phyloP scores from a whole-genome alignment of 805 yeast species.

The Candida schatavii region DNA sequence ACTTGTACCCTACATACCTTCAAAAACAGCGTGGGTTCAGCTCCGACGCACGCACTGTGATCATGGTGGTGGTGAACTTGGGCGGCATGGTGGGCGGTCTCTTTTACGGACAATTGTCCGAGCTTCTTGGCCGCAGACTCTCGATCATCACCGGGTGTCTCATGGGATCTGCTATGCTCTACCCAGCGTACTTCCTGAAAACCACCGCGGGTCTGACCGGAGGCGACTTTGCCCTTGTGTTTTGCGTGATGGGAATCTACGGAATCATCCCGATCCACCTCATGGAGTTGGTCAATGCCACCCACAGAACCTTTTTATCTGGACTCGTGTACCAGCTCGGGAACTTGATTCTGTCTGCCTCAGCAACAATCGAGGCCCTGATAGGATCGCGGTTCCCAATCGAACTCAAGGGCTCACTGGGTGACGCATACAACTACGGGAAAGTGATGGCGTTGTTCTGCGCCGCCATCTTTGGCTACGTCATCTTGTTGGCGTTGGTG shows the following conservation, averaged over 20 bases:
- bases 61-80: constrained; percentile 59
- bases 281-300: constrained; percentile 51
- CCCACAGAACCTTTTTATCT: constrained; percentile 52
- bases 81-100: constrained; percentile 71
- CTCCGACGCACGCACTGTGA: constrained; percentile 51
- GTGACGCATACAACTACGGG: constrained; percentile 52
- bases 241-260: constrained; percentile 34
- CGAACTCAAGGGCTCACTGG: constrained; percentile 12
- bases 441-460: constrained; percentile 68
- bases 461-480: constrained; percentile 59
- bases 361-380: constrained; percentile 67
- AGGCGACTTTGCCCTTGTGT: constrained; percentile 41
- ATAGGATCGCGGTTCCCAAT: constrained; percentile 61
- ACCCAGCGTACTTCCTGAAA: constrained; percentile 49
- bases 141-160: constrained; percentile 50
- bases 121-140: constrained; percentile 59
- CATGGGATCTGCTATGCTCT: constrained; percentile 57
- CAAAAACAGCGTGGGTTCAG: constrained; percentile 48
- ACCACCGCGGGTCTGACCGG: constrained; percentile 45
- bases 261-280: constrained; percentile 68
- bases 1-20: constrained; percentile 64
- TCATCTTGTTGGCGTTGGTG: constrained; percentile 44
- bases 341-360: constrained; percentile 68
- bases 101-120: constrained; percentile 55
- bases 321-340: constrained; percentile 71